Conservation (phyloP, 169 alveolate species). For the Cryptosporidium sp. region DNA sequence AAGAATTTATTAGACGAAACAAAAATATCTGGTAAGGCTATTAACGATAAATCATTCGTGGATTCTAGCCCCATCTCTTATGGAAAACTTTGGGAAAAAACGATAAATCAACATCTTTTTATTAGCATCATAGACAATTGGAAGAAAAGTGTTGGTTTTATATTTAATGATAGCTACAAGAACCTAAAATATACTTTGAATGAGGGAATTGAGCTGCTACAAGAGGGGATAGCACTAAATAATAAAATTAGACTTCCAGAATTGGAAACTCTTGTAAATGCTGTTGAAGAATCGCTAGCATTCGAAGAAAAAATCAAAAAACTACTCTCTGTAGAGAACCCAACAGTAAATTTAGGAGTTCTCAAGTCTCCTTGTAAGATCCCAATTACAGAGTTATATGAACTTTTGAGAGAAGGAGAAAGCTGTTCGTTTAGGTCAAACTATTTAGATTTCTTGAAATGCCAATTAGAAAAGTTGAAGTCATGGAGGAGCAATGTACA, state of each 20-base stretch:
- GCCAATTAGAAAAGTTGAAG: constrained; percentile 42
- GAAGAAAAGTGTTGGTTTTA: constrained; percentile 46
- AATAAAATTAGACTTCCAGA: constrained; percentile 59
- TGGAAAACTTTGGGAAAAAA: constrained; percentile 54
- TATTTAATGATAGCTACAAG: constrained; percentile 34
- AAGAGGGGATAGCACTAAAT: constrained; percentile 27
- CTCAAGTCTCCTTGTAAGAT: constrained; percentile 10
- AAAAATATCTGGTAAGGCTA: neutral
- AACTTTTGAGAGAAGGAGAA: constrained; percentile 55
- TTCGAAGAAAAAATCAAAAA: constrained; percentile 49
- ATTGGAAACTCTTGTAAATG: neutral
- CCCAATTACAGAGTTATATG: constrained; percentile 23
- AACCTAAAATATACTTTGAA: constrained; percentile 28
- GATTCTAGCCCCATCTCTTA: constrained; percentile 27
- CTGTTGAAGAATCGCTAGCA: constrained; percentile 1
- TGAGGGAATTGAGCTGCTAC: constrained; percentile 35
- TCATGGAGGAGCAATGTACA: constrained; percentile 64
- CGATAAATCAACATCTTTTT: constrained; percentile 38
- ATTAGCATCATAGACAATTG: constrained; percentile 24
- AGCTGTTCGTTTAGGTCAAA: constrained; percentile 19
- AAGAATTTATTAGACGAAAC: neutral
- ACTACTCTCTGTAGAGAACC: neutral
- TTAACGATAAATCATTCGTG: neutral
- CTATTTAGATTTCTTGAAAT: constrained; percentile 21
- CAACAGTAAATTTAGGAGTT: neutral